Evolutionary conservation across 2,329 filamentous ascomycete species (phyloP).

Genomic region (Fusarium euwallaceae): DNA sequence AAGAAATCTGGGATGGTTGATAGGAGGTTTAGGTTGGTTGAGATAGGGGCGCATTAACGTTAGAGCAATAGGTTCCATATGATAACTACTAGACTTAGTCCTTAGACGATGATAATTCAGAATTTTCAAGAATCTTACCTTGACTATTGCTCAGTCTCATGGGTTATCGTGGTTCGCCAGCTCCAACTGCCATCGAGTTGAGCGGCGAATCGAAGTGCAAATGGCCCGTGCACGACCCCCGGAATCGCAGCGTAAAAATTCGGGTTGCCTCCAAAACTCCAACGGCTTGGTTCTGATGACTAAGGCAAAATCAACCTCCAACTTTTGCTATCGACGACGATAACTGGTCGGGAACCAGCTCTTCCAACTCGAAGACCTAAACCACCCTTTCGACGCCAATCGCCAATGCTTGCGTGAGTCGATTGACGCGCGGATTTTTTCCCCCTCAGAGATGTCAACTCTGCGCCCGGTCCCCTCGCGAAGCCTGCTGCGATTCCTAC

Average conservation of each 20-base stretch:
- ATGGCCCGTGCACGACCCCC: not conserved
- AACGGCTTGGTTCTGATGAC: constrained; percentile 27
- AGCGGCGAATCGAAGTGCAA: not conserved
- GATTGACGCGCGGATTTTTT: constrained; percentile 13
- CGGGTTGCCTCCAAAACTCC: constrained; percentile 6
- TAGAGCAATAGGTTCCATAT: not conserved
- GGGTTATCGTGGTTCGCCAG: not conserved
- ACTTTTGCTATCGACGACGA: constrained; percentile 38
- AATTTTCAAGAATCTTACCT: not conserved
- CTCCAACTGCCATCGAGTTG: not conserved
- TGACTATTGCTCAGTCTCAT: not conserved
- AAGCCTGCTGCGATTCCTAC: constrained; percentile 78
- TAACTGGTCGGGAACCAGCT: constrained; percentile 13
- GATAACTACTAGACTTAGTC: not conserved
- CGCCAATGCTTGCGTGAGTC: constrained; percentile 34
- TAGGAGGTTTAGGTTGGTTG: constrained; percentile 7
- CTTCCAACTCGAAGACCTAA: not conserved
- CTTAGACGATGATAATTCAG: not conserved
- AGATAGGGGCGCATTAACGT: not conserved
- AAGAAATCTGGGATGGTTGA: not conserved
- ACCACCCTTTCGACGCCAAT: constrained; percentile 6
- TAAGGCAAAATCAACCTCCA: constrained; percentile 34
- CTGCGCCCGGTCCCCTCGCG: constrained; percentile 65
- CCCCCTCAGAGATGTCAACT: constrained; percentile 57
- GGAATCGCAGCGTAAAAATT: constrained; percentile 22